Evolutionary conservation across 2,329 filamentous ascomycete species (phyloP), one percentile per base, ranked within the genome.

Genomic region (Xylaria sp.): DNA sequence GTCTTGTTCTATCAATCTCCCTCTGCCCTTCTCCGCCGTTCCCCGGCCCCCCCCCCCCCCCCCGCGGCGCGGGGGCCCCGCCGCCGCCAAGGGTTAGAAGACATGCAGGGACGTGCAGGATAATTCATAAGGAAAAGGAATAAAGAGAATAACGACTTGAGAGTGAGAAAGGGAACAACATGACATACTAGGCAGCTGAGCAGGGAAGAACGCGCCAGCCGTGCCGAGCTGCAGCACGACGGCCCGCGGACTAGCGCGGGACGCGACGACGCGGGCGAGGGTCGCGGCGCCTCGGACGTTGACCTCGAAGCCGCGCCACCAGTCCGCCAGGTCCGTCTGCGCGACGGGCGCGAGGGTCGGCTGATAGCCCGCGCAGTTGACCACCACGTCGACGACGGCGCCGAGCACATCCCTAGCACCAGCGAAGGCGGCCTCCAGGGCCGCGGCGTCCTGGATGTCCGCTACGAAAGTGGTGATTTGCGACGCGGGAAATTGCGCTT

Each of bases 141-240:
- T 13, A 22, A 25, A 33, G 31, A 22, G 20, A 22, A 20, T n/a
- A n/a, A 44, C n/a, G 3, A 11, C 38, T 15, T 39, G 17, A n/a
- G 29, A 7, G 29, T 3, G 29, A 6, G 3, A 2, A 7, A 9
- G 17, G 9, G 17, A 2, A 27, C 27, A 13, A 44, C 22, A 9
- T 29, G 25, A 45, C 61, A 22, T 63, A 63, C 61, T 79, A 17
- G 79, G 79, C 6, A 80, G 64, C 25, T 76, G 73, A 17, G 78
- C 74, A 7, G 79, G 79, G 62, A 73, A 71, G 17, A 69, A 57
- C 1, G 61, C 67, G 25, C 67, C 69, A 31, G 69, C 69, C 11
- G 69, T 71, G 2, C 67, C 63, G 33, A 72, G 62, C 47, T 70
- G 63, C 42, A 71, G n/a, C 3, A 69, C 33, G 4, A 67, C 62